These are phyloP conservation scores for Nitzschia sp. DNA, from an alignment of 108 stramenopile species.

Conservation along the genomic window DNA sequence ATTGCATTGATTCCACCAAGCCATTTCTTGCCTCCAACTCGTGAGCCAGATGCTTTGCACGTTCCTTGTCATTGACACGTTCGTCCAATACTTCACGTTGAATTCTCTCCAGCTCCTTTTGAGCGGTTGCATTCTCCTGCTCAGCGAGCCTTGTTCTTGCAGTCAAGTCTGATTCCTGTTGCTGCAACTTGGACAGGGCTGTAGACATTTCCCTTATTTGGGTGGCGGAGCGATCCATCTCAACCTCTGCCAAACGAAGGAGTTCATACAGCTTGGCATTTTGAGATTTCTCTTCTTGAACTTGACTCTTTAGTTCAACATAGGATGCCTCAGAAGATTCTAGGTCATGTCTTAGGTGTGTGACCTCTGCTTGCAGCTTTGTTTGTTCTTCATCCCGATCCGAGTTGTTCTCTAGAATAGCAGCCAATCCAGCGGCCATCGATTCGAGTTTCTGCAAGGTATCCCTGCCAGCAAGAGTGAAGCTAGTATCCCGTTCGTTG, in stretches of 20 bases:
- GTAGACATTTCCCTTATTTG: conserved; percentile 38
- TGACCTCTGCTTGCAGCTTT: neutral
- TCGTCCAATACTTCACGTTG: neutral
- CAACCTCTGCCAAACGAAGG: conserved; percentile 32
- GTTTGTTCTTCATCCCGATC: neutral
- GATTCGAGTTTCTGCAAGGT: neutral
- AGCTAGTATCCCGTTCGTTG: neutral
- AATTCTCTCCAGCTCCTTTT: neutral
- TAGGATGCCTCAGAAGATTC: neutral
- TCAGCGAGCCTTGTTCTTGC: conserved; percentile 1
- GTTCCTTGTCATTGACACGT: neutral
- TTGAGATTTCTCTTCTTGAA: conserved; percentile 16
- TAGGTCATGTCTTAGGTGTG: neutral
- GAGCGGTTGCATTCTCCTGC: conserved; percentile 1
- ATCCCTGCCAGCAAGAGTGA: neutral
- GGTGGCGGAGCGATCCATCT: conserved; percentile 36
- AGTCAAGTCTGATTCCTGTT: conserved; percentile 24
- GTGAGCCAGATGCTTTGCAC: neutral
- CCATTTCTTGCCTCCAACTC: conserved; percentile 11
- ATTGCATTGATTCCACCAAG: neutral
- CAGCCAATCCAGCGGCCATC: neutral
- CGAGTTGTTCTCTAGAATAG: neutral
- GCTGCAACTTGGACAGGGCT: conserved; percentile 24
- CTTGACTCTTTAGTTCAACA: conserved; percentile 9
- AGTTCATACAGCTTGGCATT: conserved; percentile 31